Conservation (phyloP, 768 basidiomycete species). For the Tulasnella sp. region DNA sequence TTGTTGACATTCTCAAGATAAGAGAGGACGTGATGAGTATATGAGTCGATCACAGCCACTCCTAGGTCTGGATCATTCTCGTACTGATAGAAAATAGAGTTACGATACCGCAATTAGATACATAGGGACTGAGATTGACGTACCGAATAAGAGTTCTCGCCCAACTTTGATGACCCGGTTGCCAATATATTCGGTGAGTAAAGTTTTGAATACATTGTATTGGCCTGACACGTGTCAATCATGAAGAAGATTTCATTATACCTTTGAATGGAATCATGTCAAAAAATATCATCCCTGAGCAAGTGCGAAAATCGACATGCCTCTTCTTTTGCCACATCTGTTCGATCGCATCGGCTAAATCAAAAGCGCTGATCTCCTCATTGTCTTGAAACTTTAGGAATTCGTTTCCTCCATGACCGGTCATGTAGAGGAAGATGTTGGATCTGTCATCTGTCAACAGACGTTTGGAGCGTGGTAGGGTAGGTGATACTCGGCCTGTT, state of each 20-base stretch:
- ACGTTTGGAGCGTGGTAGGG: conserved; percentile 83
- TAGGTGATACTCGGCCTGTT: conserved; percentile 68
- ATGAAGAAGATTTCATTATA: conserved; percentile 98
- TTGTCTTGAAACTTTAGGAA: conserved; percentile 99
- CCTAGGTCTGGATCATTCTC: conserved; percentile 91
- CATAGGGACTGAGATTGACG: conserved; percentile 21
- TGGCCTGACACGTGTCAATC: conserved; percentile 97
- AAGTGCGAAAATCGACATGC: conserved; percentile 30
- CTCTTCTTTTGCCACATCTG: conserved; percentile 98
- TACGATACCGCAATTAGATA: background rate
- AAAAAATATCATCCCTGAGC: background rate
- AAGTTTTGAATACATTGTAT: conserved; percentile 85
- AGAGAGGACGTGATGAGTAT: conserved; percentile 81
- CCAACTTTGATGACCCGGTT: conserved; percentile 71
- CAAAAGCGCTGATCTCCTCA: conserved; percentile 93
- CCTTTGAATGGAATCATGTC: conserved; percentile 25
- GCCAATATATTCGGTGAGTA: conserved; percentile 90
- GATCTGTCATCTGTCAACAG: conserved; percentile 80
- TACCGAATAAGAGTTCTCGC: conserved; percentile 89
- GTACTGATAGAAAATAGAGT: conserved; percentile 38
- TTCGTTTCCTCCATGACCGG: conserved; percentile 95
- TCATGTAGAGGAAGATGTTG: conserved; percentile 96
- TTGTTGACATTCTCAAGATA: conserved; percentile 90
- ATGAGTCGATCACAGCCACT: conserved; percentile 89
- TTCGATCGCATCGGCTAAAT: conserved; percentile 95